Evolutionary conservation across 2,329 filamentous ascomycete genomes (phyloP), one percentile per base, ranked within the genome.

Genomic region (Pezicula rhizophila): DNA sequence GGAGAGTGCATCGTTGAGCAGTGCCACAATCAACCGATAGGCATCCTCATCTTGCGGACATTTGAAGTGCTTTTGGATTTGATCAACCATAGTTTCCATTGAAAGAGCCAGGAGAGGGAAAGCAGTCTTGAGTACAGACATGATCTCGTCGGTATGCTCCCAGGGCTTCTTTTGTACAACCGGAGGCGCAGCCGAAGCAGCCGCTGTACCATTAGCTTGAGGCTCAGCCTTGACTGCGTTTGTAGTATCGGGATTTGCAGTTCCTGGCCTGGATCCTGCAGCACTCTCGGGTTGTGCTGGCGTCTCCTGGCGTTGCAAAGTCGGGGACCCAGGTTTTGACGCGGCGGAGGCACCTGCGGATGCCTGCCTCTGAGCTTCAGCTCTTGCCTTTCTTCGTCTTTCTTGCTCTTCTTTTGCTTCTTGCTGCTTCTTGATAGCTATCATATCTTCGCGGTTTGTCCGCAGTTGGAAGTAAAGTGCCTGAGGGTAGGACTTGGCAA

Each of bases 21-120:
- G 74, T 2, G 93, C 95, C n/a, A 97, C 92, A 57, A 99, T 99
- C 14, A 99, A 77, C 44, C 93, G 81, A 68, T 97, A 97, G 2
- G 93, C 95, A 71, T 99, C 93, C 66, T 99, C 93, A 61, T 99
- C 93, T 0, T 92, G 92, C 12, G 92, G 92, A 61, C 93, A 97
- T 71, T 99, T 99, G 79, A 99, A 99, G 69, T 97, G 87, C 75
- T 97, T 97, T 67, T 93, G 87, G 51, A 99, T 96, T 69, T 97
- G 92, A 64, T 99, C 93, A 26, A 97, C 91, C 90, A 97, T 99
- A 0, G 92, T 96, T 71, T 99, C 93, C 93, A 99, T 97, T 0
- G 92, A 96, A 39, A 97, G 74, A 8, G 95, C 93, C 59, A 99
- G 79, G 15, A 99, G 77, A 20, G 93, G 93, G 75, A 97, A 99